phyloP scores from a whole-genome alignment of 495 filamentous ascomycete genomes.

The Lophium mytilinum region DNA sequence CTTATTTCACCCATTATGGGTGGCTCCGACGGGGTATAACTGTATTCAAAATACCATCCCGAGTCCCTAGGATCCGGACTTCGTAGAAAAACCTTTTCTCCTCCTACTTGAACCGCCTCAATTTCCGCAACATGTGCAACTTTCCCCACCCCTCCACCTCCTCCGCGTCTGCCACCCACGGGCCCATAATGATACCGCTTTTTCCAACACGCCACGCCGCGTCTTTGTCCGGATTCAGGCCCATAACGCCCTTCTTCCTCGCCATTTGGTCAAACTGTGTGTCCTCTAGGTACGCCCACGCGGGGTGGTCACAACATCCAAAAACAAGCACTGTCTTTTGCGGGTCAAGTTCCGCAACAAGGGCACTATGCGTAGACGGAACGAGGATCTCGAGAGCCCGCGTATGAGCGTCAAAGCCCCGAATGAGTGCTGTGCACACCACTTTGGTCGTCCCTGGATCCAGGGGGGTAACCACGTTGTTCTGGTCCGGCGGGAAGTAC shows the following conservation, averaged over 20 bases:
- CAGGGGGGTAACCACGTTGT: not conserved
- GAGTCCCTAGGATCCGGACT: too few relatives aligned
- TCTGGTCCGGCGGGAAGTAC: conserved; percentile 7
- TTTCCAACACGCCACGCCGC: not conserved
- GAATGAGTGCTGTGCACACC: conserved; percentile 13
- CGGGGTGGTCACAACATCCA: conserved; percentile 16
- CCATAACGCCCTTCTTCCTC: not conserved
- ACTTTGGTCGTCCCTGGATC: conserved; percentile 9
- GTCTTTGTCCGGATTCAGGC: not conserved
- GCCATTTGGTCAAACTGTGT: conserved; percentile 4
- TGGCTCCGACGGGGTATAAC: too few relatives aligned
- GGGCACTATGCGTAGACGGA: conserved; percentile 4
- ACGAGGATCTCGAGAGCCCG: conserved; percentile 10
- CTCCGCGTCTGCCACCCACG: conserved; percentile 12
- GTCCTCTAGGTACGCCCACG: conserved; percentile 21
- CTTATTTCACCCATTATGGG: too few relatives aligned
- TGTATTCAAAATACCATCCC: too few relatives aligned
- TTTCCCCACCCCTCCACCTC: conserved; percentile 6
- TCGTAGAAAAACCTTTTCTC: not conserved
- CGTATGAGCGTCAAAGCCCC: conserved; percentile 8
- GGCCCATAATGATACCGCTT: not conserved
- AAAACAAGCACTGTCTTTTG: conserved; percentile 16
- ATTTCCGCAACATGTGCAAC: conserved; percentile 9
- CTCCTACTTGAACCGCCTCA: conserved; percentile 7
- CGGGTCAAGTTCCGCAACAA: conserved; percentile 4